phyloP scores from a whole-genome alignment of 768 basidiomycete genomes.

The Boletus vermiculosoides region DNA sequence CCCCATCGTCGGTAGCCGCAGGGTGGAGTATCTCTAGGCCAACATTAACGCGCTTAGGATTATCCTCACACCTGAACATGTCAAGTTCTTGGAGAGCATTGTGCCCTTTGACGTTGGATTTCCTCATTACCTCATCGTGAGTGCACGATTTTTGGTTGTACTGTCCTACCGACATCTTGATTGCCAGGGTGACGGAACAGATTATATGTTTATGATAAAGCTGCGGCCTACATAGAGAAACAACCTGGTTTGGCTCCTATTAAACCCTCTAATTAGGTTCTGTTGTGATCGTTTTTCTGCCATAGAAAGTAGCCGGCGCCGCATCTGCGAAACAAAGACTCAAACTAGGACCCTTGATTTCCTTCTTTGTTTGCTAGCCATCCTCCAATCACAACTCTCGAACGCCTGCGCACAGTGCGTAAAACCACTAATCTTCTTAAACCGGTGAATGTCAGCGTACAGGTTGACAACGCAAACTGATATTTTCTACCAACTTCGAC shows the following conservation, averaged over 20 bases:
- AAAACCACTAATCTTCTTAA: too few species aligned
- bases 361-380: too few species aligned
- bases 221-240: conserved; percentile 18
- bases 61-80: conserved; percentile 36
- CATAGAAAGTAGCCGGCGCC: not conserved
- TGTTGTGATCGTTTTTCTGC: not conserved
- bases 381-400: too few species aligned
- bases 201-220: conserved; percentile 16
- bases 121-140: conserved; percentile 32
- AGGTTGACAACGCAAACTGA: too few species aligned
- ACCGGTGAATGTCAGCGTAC: too few species aligned
- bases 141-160: conserved; percentile 2
- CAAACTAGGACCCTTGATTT: too few species aligned
- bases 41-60: conserved; percentile 43
- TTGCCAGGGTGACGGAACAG: conserved; percentile 26
- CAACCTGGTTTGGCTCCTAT: conserved; percentile 4
- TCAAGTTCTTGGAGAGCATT: conserved; percentile 37
- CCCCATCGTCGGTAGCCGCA: conserved; percentile 41
- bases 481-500: too few species aligned
- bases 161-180: not conserved
- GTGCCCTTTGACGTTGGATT: conserved; percentile 35
- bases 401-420: too few species aligned
- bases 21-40: conserved; percentile 39
- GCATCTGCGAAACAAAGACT: too few species aligned
- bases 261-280: conserved; percentile 1